Evolutionary conservation across 148 eudicot species (phyloP).

Genomic region (Diospyros lotus): DNA sequence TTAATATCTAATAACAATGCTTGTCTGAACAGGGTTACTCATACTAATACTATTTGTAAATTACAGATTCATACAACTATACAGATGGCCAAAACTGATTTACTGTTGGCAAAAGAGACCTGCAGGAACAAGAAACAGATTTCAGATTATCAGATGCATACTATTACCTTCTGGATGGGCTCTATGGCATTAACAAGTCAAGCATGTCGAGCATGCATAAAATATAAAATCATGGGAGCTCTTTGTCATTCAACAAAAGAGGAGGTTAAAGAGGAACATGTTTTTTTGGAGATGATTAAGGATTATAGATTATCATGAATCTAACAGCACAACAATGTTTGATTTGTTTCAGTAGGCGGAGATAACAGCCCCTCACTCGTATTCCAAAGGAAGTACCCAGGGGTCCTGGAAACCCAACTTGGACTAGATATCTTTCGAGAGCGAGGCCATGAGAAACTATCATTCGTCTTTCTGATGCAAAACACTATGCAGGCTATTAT

Average conservation of each 20-base stretch:
- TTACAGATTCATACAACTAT: conserved; percentile 33
- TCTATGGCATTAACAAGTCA: not conserved
- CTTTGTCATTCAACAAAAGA: not conserved
- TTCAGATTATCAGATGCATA: conserved; percentile 54
- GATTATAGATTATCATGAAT: conserved; percentile 13
- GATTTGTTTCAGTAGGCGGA: conserved; percentile 9
- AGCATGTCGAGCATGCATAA: not conserved
- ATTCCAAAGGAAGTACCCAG: conserved; percentile 15
- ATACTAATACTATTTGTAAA: conserved; percentile 1
- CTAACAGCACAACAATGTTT: conserved; percentile 13
- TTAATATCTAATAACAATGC: no score
- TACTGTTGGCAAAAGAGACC: conserved; percentile 67
- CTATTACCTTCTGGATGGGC: not conserved
- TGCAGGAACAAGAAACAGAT: conserved; percentile 78
- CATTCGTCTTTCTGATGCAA: conserved; percentile 91
- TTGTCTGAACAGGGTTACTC: no score
- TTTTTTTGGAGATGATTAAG: not conserved
- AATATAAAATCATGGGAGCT: not conserved
- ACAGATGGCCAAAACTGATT: conserved; percentile 47
- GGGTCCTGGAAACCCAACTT: conserved; percentile 19
- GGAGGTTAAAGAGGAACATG: not conserved
- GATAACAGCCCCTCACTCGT: conserved; percentile 3
- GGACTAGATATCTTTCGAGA: conserved; percentile 20
- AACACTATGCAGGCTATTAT: conserved; percentile 75
- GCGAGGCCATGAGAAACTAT: conserved; percentile 54